Base-by-base conservation (phyloP, 2,329 filamentous ascomycete genomes). In the Ophiostoma sp. region DNA sequence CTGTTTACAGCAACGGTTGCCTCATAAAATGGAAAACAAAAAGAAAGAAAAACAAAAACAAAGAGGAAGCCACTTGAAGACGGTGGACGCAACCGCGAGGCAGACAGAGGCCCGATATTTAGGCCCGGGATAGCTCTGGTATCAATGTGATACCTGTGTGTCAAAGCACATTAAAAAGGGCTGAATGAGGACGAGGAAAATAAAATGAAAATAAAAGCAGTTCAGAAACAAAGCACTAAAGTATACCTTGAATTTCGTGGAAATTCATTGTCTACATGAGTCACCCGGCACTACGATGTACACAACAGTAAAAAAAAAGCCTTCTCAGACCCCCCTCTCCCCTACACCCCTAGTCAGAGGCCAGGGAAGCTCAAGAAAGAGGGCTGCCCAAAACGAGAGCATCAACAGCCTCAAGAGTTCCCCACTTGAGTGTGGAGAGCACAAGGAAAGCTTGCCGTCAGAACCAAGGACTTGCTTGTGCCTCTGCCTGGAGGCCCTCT, bases 401-500 rank as follows among this genome's bases (percentile, higher is more conserved):
- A 45, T 66, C 61, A 4, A 66, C 36, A 66, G 61, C 61, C 61
- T 45, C 33, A 42, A 19, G 19, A 22, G 33, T 61, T 61, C 61
- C 15, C 61, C 61, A 66, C 61, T 45, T 28, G 36, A 19, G 42
- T 22, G 33, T 66, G 61, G 36, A 66, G 61, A 28, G 33, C 19
- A 17, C 12, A 25, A 9, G n/a, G 39, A 15, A 66, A 66, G 61
- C 61, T 42, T 45, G 61, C 36, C 36, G 36, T 66, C 61, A 66
- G 22, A 28, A 17, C 48, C 42, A 50, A 50, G 45, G 66, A 52
- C 45, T 33, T 28, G 57, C 15, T 15, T 33, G 45, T 55, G 42
- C 31, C 66, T 69, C 66, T 69, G 66, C 66, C 66, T 69, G 45
- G 48, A 55, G 45, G 45, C 25, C 42, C 3, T 68, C 42, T 68